Base-by-base conservation (phyloP, 2,329 filamentous ascomycete genomes). In the Cyphellophora attinorum region DNA sequence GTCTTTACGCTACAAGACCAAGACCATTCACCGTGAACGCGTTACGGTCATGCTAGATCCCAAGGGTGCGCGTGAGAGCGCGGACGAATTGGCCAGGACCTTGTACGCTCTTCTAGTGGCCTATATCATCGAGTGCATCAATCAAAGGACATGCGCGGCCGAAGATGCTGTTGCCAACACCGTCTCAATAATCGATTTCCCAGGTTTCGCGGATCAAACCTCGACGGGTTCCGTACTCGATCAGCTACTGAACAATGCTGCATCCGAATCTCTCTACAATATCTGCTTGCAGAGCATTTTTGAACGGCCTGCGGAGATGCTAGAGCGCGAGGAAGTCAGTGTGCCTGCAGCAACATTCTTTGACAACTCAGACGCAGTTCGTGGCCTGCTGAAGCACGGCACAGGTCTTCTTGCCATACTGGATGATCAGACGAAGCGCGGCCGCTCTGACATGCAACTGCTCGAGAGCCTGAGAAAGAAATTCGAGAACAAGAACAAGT, bases 31-130 rank as follows among this genome's bases (percentile, higher is more conserved):
- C 54, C 82, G 86, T 44, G 91, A 98, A 66, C 81, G 91, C 35
- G 91, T 98, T n/a, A 98, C 91, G 0, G 84, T 98, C 46, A 93
- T 98, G 88, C 73, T 98, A 19, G 91, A 98, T 53, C 85, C 89
- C 5, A 79, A 77, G 38, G 91, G 91, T 25, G 91, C 91, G 29
- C 80, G 86, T 33, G 80, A 77, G 25, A 95, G 95, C 49, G 91
- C 91, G 11, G 88, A 96, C 53, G 91, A 96, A 59, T 74, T 98
- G 31, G 88, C 91, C 4, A 75, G 89, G 33, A 95, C 89, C 0
- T 66, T 98, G 1, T 98, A 98, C 62, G 89, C 88, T 4, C 76
- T 98, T 6, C 69, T 98, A 5, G 89, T 96, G 11, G 86, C 89
- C 11, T 95, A 88, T 58, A 79, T 98, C 25, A 84, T 96, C 49